Base-by-base conservation (phyloP, 257 asterid species). In the Primulina huaijiensis region DNA sequence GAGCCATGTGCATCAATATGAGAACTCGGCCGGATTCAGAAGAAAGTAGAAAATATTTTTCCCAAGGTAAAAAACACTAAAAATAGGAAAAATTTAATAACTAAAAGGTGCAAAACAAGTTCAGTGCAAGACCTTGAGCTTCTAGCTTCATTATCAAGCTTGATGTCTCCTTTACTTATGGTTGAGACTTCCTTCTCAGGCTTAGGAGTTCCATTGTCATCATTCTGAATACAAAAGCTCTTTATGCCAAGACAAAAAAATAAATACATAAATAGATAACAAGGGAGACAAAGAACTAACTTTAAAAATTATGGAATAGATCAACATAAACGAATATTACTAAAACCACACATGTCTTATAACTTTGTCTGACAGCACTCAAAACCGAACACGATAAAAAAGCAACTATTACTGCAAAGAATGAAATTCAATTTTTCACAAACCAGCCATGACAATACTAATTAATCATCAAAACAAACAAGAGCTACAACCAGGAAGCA, bases 101-200 rank as follows among this genome's bases (percentile, higher is more conserved):
- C 31, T 64, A 43, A 68, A 68, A 33, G 37, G 23, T 7, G 16
- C 20, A 70, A 30, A 50, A 43, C 20, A 35, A 73, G 61, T 82
- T 74, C 81, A 69, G 64, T 67, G 57, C 68, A 82, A 61, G 77
- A 85, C 80, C 88, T 82, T 80, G 82, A 85, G 64, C 80, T 84
- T 77, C 81, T 81, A 62, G 63, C 86, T 70, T 72, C 85, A 61
- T 74, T 79, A 72, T 76, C 85, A 68, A 76, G 34, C 61, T 84
- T 83, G 37, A 77, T 75, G 61, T 77, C 86, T 70, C 81, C 82
- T 71, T 80, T 77, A 38, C 55, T 80, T 72, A 75, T 52, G 34
- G 11, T 31, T 29, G 67, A n/a, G 16, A 62, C 67, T 69, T 75
- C 85, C 27, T 74, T 80, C 46, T 82, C 85, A 27, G 65, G 76